Evolutionary conservation across 2,329 filamentous ascomycete species (phyloP).

Genomic region (Daldinia eschscholtzii): DNA sequence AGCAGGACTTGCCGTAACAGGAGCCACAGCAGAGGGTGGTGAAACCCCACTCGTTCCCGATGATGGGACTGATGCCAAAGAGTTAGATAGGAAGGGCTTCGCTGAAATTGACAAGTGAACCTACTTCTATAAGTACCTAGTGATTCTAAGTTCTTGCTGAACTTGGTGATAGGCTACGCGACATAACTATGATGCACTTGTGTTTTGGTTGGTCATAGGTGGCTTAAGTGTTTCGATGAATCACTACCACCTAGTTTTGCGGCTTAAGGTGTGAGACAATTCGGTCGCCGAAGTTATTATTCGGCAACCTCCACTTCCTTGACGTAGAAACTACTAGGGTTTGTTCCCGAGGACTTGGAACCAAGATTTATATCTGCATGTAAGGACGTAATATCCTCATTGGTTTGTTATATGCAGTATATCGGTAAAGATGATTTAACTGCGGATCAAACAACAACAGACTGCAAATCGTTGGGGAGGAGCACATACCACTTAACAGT

Average conservation of each 20-base stretch:
- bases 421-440: neutral
- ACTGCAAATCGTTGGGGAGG: too few relatives aligned
- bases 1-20: conserved; percentile 54
- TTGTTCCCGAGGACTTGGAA: conserved; percentile 19
- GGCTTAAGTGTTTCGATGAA: neutral
- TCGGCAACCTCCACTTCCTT: neutral
- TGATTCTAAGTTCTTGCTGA: neutral
- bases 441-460: neutral
- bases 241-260: neutral
- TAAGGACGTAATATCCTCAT: neutral
- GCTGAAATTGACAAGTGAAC: conserved; percentile 58
- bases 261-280: conserved; percentile 5
- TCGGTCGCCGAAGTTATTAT: conserved; percentile 4
- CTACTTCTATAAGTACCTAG: neutral
- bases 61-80: conserved; percentile 56
- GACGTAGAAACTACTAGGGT: neutral
- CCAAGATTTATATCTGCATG: conserved; percentile 18
- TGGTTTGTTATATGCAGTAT: conserved; percentile 2
- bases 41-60: conserved; percentile 66
- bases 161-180: neutral
- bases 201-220: neutral
- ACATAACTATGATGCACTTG: neutral
- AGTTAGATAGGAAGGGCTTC: conserved; percentile 69
- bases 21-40: conserved; percentile 55
- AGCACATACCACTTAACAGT: neutral